Conservation (phyloP, 75 land plant genomes). For the Isoetes taiwanensis region DNA sequence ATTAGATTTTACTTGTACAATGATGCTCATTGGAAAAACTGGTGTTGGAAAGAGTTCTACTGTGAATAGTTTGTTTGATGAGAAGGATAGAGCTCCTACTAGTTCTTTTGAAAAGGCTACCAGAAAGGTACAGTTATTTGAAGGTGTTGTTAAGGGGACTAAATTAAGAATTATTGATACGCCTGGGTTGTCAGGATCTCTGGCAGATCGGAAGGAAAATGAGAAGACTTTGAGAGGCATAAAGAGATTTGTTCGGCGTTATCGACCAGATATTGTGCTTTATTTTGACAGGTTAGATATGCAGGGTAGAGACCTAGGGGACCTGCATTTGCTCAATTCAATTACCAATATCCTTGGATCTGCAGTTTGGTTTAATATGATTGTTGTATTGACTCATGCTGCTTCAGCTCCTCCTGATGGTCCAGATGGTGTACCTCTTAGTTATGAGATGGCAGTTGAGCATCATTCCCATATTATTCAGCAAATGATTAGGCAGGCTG, state of each 20-base stretch:
- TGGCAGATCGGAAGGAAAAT: not conserved
- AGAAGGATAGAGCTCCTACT: no score
- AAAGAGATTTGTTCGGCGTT: not conserved
- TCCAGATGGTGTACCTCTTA: no score
- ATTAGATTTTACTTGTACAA: not conserved
- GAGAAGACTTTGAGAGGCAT: not conserved
- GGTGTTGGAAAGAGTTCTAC: conserved; percentile 3
- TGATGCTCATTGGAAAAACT: not conserved
- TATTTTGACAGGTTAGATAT: not conserved
- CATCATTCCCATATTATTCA: no score
- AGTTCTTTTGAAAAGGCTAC: no score
- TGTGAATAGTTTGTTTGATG: not conserved
- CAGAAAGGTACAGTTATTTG: no score
- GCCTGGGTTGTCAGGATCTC: not conserved
- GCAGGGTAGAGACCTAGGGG: conserved; percentile 3
- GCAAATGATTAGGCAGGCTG: no score
- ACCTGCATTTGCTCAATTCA: not conserved
- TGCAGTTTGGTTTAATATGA: not conserved
- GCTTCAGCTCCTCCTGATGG: conserved; percentile 6
- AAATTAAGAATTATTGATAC: not conserved
- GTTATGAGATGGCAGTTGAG: no score
- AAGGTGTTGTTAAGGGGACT: not conserved
- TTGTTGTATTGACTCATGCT: not conserved
- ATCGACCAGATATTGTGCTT: conserved; percentile 4
- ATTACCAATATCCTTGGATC: not conserved